Percentiles rank a stretch among this genome's conserved stretches.
Conservation (phyloP, 2,329 filamentous ascomycete species). For the Hypoxylon sp. region DNA sequence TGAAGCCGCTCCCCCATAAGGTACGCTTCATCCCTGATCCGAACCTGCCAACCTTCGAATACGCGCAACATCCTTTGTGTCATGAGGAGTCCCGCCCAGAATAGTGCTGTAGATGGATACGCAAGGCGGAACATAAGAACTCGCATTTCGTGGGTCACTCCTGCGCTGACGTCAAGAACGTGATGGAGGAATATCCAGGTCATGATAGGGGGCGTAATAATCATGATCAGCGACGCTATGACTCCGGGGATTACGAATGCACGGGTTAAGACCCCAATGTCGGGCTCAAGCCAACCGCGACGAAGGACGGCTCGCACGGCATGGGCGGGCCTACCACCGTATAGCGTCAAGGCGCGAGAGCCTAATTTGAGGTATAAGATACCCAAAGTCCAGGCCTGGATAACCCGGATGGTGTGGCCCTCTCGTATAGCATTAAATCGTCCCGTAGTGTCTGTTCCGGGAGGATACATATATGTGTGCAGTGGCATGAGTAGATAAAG, state of each 20-base stretch:
- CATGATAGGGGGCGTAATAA: slow-evolving; percentile 74
- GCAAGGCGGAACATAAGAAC: slow-evolving; percentile 69
- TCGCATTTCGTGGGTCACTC: slow-evolving; percentile 48
- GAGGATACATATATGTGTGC: slow-evolving; percentile 78
- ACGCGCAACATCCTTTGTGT: slow-evolving; percentile 71
- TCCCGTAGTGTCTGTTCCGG: slow-evolving; percentile 48
- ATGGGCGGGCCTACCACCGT: slow-evolving; percentile 77
- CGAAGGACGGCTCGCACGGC: slow-evolving; percentile 82
- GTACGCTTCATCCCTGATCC: slow-evolving; percentile 94
- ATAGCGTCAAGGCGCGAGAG: slow-evolving; percentile 76
- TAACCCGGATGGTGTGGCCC: slow-evolving; percentile 82
- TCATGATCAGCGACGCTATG: slow-evolving; percentile 72
- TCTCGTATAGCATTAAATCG: slow-evolving; percentile 52
- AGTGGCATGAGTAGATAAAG: slow-evolving; percentile 90
- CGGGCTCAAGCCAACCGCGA: slow-evolving; percentile 83
- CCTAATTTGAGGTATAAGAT: slow-evolving; percentile 90
- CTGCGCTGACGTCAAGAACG: slow-evolving; percentile 45
- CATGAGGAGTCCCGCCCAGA: slow-evolving; percentile 62
- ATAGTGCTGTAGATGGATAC: slow-evolving; percentile 76
- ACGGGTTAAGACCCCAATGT: slow-evolving; percentile 83
- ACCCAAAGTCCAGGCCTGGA: slow-evolving; percentile 95
- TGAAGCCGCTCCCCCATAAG: slow-evolving; percentile 94
- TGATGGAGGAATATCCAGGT: slow-evolving; percentile 65
- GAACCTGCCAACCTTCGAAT: slow-evolving; percentile 81
- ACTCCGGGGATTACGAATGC: slow-evolving; percentile 86